phyloP scores from a whole-genome alignment of 2,329 filamentous ascomycete species.

The Tolypocladium endophyticum region DNA sequence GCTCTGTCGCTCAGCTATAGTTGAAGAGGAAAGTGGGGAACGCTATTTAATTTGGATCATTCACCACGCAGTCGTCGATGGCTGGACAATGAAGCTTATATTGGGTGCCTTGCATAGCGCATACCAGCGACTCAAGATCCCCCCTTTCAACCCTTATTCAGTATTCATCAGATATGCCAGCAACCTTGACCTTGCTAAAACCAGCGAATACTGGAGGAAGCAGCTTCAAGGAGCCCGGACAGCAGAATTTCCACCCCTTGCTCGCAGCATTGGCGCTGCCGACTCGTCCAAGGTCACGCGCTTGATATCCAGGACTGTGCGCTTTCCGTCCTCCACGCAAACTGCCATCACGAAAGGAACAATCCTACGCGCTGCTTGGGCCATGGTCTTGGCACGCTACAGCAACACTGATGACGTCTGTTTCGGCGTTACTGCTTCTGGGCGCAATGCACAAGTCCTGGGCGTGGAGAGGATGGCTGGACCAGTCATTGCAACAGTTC shows the following conservation, averaged over 20 bases:
- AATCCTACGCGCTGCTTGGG: conserved; percentile 15
- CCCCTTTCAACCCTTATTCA: background rate
- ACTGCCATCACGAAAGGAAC: conserved; percentile 8
- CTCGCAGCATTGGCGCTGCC: background rate
- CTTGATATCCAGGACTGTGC: background rate
- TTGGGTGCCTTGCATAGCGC: background rate
- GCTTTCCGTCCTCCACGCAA: background rate
- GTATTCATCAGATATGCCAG: background rate
- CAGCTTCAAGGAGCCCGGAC: background rate
- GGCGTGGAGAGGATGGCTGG: conserved; percentile 16
- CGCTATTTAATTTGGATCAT: background rate
- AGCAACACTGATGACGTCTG: conserved; percentile 10
- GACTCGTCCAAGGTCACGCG: background rate
- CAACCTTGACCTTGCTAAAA: background rate
- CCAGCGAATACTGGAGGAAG: background rate
- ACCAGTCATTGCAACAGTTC: conserved; percentile 19
- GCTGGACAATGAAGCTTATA: background rate
- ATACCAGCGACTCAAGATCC: background rate
- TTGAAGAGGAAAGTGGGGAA: background rate
- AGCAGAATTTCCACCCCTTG: background rate
- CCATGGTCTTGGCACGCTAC: conserved; percentile 10
- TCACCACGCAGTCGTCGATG: background rate
- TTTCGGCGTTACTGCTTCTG: conserved; percentile 17
- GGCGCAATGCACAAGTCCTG: conserved; percentile 14
- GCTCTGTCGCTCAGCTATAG: background rate